phyloP scores from a whole-genome alignment of 139 green algal species.

The Diplosphaera chodatii region DNA sequence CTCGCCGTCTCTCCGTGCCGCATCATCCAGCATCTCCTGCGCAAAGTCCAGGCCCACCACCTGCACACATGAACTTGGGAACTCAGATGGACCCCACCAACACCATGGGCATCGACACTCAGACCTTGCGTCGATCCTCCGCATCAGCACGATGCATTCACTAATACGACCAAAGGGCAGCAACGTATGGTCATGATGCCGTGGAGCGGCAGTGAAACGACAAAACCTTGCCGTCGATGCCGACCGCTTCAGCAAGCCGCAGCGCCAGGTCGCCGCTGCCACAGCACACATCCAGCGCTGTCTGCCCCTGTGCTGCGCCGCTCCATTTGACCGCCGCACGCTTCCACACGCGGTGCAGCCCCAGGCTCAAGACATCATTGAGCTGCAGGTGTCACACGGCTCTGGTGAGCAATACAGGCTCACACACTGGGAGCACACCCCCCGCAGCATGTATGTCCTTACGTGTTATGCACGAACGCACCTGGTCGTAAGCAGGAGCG shows the following conservation, averaged over 20 bases:
- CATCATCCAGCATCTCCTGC: conserved; percentile 74
- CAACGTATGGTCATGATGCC: too few relatives aligned
- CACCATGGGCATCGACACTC: too few relatives aligned
- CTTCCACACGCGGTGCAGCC: conserved; percentile 94
- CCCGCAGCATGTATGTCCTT: too few relatives aligned
- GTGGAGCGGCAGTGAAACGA: too few relatives aligned
- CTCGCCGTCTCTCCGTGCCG: conserved; percentile 21
- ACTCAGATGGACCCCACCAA: too few relatives aligned
- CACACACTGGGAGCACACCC: too few relatives aligned
- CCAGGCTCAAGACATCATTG: conserved; percentile 88
- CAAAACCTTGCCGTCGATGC: conserved; percentile 56
- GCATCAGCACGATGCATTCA: too few relatives aligned
- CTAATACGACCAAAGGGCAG: too few relatives aligned
- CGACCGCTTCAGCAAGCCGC: conserved; percentile 72
- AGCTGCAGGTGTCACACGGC: too few relatives aligned
- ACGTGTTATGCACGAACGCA: too few relatives aligned
- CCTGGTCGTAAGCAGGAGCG: conserved; percentile 76
- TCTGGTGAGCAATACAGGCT: too few relatives aligned
- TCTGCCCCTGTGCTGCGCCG: conserved; percentile 41
- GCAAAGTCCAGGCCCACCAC: conserved; percentile 93
- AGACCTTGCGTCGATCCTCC: too few relatives aligned
- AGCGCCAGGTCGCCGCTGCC: conserved; percentile 89
- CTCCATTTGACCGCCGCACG: conserved; percentile 87
- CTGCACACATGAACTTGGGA: conserved; percentile 28
- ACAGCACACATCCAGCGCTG: conserved; percentile 88